These are phyloP conservation scores for Pythium pyrilobum DNA, from an alignment of 352 stramenopile species.

Conservation along the genomic window DNA sequence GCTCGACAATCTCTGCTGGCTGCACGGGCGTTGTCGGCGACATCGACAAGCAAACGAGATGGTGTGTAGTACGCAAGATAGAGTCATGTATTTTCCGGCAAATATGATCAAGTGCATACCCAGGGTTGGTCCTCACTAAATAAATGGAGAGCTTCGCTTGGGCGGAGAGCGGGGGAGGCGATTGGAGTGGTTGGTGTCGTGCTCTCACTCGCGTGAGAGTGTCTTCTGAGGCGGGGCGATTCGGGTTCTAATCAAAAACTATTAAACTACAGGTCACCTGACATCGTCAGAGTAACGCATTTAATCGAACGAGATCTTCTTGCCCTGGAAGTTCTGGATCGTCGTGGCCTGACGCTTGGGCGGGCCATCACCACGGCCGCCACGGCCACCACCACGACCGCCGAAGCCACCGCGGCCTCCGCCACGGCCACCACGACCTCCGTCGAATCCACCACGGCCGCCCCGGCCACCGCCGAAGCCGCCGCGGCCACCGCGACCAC, in stretches of 20 bases:
- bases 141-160: background rate
- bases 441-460: conserved; percentile 32
- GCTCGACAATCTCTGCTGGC: too few species aligned
- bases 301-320: conserved; percentile 98
- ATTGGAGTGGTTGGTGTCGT: background rate
- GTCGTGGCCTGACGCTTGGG: conserved; percentile 81
- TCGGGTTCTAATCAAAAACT: conserved; percentile 23
- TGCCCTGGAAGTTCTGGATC: conserved; percentile 94
- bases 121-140: background rate
- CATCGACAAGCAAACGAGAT: background rate
- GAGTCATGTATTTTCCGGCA: conserved; percentile 9
- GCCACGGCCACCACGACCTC: background rate
- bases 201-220: conserved; percentile 1
- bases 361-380: conserved; percentile 60
- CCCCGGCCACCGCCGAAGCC: conserved; percentile 43
- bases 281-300: background rate
- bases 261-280: conserved; percentile 19
- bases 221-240: conserved; percentile 1
- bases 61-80: conserved; percentile 7
- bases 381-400: conserved; percentile 39
- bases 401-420: conserved; percentile 23
- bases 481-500: conserved; percentile 51
- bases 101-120: conserved; percentile 10
- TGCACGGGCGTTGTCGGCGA: background rate
- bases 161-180: background rate